Conservation (phyloP, 371 early-diverging fungal genomes). For the Coemansia sp. region DNA sequence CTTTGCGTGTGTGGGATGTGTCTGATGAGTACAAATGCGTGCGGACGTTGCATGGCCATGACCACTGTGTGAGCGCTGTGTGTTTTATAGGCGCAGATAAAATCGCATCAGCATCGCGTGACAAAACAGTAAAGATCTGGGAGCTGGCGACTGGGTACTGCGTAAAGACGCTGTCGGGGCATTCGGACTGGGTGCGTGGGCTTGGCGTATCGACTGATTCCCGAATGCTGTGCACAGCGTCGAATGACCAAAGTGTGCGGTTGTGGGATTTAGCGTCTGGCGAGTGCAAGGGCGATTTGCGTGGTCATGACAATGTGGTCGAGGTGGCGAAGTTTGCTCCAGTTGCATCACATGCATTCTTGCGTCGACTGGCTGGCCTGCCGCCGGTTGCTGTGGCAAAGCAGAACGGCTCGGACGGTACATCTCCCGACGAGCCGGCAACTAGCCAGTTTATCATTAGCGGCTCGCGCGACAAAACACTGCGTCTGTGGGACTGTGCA, state of each 20-base stretch:
- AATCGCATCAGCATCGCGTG: conserved; percentile 82
- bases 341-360: conserved; percentile 59
- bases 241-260: conserved; percentile 87
- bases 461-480: conserved; percentile 86
- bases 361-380: conserved; percentile 70
- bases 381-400: conserved; percentile 8
- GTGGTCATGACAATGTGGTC: conserved; percentile 94
- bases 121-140: conserved; percentile 89
- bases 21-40: conserved; percentile 82
- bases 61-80: conserved; percentile 87
- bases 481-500: conserved; percentile 81
- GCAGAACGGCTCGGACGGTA: conserved; percentile 25
- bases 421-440: conserved; percentile 47
- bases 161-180: conserved; percentile 74
- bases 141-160: conserved; percentile 79
- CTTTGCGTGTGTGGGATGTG: conserved; percentile 87
- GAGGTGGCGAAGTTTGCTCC: conserved; percentile 88
- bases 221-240: conserved; percentile 68
- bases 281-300: conserved; percentile 72
- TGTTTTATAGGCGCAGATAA: conserved; percentile 73
- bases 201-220: conserved; percentile 73
- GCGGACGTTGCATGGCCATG: conserved; percentile 86
- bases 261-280: conserved; percentile 79
- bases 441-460: conserved; percentile 72
- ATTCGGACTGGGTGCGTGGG: conserved; percentile 85